Base-by-base conservation (phyloP, 2,329 filamentous ascomycete species). In the Arthrobotrys sphaeroides region DNA sequence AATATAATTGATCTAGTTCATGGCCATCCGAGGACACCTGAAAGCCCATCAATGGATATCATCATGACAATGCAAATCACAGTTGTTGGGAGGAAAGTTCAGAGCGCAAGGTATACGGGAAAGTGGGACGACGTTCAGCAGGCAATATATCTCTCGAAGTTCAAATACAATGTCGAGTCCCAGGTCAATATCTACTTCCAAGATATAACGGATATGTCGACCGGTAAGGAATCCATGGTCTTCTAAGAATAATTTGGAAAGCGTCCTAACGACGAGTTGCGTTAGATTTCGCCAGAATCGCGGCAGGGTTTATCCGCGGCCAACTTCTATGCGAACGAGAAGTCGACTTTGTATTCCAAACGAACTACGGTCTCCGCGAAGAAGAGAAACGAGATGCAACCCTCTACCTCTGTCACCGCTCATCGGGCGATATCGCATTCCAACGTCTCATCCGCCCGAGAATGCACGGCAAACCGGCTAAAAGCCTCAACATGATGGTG, bases 331-430 rank as follows among this genome's bases (percentile, higher is more conserved):
- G 57, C 26, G 72, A 76, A 55, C 20, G 65, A 51, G 40, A 55
- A 6, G 72, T 76, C 20, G 72, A 76, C 28, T 76, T 76, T 43
- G 65, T 70, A 42, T 76, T 76, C 31, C 64, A 76, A 62, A 76
- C 72, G 7, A 76, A 76, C 47, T 76, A 76, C 18, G 72, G 72
- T 16, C 72, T 76, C 28, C 45, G 72, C 16, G 72, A 76, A 62
- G 72, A 76, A 57, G 64, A 69, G 33, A 76, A 76, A 18, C 64
- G 64, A 36, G 65, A 76, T 47, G 72, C 72, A 0, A 69, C 65
- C 4, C 72, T 76, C 31, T 76, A 70, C 49, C 65, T 76, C 20
- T 76, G 72, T 49, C 72, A 76, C 16, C 72, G 72, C 40, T 76
- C 72, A 12, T 76, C 72, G 1, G 72, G 72, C 10, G 72, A 76